phyloP scores from a whole-genome alignment of 1,284 basidiomycete species.

The Marasmius fiardii region DNA sequence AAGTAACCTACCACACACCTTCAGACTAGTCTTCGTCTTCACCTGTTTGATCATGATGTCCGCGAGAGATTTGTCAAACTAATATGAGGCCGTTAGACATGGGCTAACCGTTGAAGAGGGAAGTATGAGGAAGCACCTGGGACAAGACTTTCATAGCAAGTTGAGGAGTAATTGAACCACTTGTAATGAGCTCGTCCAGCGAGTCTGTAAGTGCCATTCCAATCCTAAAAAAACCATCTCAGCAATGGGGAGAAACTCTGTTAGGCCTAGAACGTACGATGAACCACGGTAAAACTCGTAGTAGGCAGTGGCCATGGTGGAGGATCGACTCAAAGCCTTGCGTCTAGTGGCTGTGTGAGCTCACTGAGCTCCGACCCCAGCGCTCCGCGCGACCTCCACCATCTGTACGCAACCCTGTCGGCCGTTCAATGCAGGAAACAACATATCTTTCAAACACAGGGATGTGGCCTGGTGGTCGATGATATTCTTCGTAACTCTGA shows the following conservation, averaged over 20 bases:
- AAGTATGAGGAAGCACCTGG: slow-evolving; percentile 69
- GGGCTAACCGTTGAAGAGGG: not conserved
- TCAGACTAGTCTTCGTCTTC: slow-evolving; percentile 88
- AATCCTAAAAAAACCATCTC: slow-evolving; percentile 4
- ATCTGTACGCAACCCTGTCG: too few relatives aligned
- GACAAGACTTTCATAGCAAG: slow-evolving; percentile 95
- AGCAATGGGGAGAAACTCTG: not conserved
- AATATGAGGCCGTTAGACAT: slow-evolving; percentile 9
- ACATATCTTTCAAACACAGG: not conserved
- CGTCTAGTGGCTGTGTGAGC: not conserved
- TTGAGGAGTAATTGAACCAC: slow-evolving; percentile 95
- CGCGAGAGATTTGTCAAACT: slow-evolving; percentile 95
- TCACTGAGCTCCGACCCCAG: not conserved
- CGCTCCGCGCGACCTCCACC: too few relatives aligned
- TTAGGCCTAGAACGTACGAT: slow-evolving; percentile 53
- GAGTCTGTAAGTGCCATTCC: slow-evolving; percentile 89
- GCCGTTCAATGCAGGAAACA: not conserved
- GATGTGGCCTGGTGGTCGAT: not conserved
- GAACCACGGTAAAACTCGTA: slow-evolving; percentile 91
- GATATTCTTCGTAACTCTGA: too few relatives aligned
- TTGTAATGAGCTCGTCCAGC: slow-evolving; percentile 97
- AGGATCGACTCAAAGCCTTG: not conserved
- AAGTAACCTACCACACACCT: slow-evolving; percentile 46
- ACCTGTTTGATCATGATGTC: slow-evolving; percentile 89
- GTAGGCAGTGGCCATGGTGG: slow-evolving; percentile 71